Base-by-base conservation (phyloP, 2,329 filamentous ascomycete genomes). In the Botrytis paeoniae region DNA sequence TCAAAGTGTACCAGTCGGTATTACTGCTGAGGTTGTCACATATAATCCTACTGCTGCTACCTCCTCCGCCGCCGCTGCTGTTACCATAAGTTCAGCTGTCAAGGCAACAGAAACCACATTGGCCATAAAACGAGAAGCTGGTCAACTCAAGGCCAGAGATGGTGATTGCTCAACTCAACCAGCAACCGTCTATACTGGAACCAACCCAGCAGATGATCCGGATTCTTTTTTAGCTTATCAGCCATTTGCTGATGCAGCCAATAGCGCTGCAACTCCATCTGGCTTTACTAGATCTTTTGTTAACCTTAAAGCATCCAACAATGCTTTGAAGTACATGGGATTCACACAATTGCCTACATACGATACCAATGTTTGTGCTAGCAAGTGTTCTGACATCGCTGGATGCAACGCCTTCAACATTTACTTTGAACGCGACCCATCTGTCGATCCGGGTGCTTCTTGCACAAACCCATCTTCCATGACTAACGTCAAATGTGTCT, bases 351-450 rank as follows among this genome's bases (percentile, higher is more conserved):
- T 81, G 4, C 72, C 74, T 20, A 70, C 76, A 14, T 82, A 81
- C 71, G 77, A 82, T 71, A 73, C 77, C 2, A 39, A 74, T n/a
- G 45, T 25, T 14, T 81, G 80, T 68, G 73, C 75, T 10, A 29
- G 61, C 20, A 73, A 75, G 32, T 82, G 81, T 70, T 74, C 80
- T 61, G 73, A 71, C 25, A 76, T 74, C 14, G 65, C 63, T 43
- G 75, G 74, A 29, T 82, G 81, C 75, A 74, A 73, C 35, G 73
- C 70, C 41, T 81, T 82, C 78, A 82, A 82, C 75, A 73, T 82
- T 41, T 81, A 78, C 76, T 75, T 80, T 68, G 80, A 82, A 75
- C 79, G 82, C 43, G 81, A 82, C 68, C 82, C 82, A 14, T 75
- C 73, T 18, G 62, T 82, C 54, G 76, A 80, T 68, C 80, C 81